These are phyloP conservation scores for Chlamydomonas schloesseri DNA, from an alignment of 139 green algal species.

Conservation along the genomic window DNA sequence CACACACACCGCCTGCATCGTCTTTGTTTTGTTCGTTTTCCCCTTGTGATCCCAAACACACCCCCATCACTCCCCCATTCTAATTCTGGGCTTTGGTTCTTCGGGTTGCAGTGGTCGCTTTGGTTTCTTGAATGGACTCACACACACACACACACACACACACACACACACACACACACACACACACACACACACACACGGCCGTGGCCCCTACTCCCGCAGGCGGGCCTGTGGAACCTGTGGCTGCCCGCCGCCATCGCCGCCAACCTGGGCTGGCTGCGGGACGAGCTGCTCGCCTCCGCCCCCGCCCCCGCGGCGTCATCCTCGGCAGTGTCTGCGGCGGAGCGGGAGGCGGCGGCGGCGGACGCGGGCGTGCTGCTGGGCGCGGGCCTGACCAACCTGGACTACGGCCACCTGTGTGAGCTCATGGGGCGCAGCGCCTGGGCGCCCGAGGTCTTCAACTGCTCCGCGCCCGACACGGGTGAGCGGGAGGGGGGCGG, in stretches of 20 bases:
- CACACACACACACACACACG: too few relatives aligned
- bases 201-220: too few relatives aligned
- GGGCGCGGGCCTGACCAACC: conserved; percentile 88
- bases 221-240: conserved; percentile 96
- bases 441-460: conserved; percentile 97
- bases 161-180: too few relatives aligned
- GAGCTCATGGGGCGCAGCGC: conserved; percentile 82
- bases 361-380: conserved; percentile 57
- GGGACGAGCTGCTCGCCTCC: too few relatives aligned
- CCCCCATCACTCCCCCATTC: too few relatives aligned
- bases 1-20: too few relatives aligned
- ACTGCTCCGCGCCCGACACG: conserved; percentile 98
- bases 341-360: background rate
- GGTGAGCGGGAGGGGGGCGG: conserved; percentile 31
- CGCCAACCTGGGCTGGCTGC: conserved; percentile 41
- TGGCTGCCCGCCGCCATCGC: conserved; percentile 82
- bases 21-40: too few relatives aligned
- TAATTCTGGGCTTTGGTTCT: too few relatives aligned
- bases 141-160: too few relatives aligned
- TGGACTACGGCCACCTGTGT: conserved; percentile 93
- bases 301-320: background rate
- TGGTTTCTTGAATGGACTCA: too few relatives aligned
- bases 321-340: background rate
- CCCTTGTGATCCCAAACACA: too few relatives aligned
- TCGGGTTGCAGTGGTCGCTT: too few relatives aligned